Conservation (phyloP, 1,139 yeast species). For the Pichia sp. region DNA sequence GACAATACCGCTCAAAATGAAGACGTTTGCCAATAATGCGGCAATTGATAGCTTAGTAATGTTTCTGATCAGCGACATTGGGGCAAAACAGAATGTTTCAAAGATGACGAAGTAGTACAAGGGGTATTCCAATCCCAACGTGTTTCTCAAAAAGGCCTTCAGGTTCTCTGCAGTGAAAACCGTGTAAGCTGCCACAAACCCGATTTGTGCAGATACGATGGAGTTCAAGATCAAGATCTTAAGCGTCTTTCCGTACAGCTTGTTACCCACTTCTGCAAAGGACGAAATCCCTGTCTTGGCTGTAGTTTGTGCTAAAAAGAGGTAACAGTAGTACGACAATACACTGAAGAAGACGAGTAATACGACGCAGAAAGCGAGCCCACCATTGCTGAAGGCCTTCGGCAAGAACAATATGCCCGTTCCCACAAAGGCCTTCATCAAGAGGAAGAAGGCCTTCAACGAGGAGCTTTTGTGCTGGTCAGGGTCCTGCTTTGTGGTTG, state of each 20-base stretch:
- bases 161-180: constrained; percentile 70
- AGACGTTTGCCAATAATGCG: constrained; percentile 62
- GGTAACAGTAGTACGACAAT: constrained; percentile 68
- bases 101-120: constrained; percentile 43
- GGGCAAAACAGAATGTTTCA: constrained; percentile 60
- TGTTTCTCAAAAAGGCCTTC: constrained; percentile 52
- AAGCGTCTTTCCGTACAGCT: constrained; percentile 58
- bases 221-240: constrained; percentile 58
- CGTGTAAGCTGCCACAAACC: constrained; percentile 74
- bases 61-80: constrained; percentile 66
- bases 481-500: neutral
- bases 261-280: constrained; percentile 70
- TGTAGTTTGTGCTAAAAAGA: constrained; percentile 57
- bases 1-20: constrained; percentile 59
- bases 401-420: constrained; percentile 78
- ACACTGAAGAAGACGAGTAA: constrained; percentile 57
- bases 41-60: constrained; percentile 66
- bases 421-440: constrained; percentile 71
- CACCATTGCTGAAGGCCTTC: constrained; percentile 71
- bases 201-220: constrained; percentile 65
- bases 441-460: constrained; percentile 58
- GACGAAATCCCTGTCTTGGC: constrained; percentile 56
- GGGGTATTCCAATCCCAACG: constrained; percentile 38
- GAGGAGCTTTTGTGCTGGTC: constrained; percentile 53
- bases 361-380: constrained; percentile 53